A percentile compares a stretch with the other conserved stretches of the same genome.
These are phyloP conservation scores for Leptographium procerum DNA, from an alignment of 2,329 filamentous ascomycete genomes.

Conservation along the genomic window DNA sequence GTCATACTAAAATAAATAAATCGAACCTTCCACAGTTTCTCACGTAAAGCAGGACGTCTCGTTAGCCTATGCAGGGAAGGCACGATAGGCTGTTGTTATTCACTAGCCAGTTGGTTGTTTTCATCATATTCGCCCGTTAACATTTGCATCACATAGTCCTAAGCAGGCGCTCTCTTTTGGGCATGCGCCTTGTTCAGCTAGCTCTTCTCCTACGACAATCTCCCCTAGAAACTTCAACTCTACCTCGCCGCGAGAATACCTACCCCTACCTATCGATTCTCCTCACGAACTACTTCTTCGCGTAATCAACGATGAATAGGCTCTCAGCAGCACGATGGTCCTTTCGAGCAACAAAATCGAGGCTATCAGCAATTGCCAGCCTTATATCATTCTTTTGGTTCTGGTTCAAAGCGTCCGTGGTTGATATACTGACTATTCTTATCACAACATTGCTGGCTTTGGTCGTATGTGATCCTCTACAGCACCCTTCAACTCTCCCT, in stretches of 20 bases:
- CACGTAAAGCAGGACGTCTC: background rate
- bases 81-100: too few species aligned
- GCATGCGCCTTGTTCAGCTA: background rate
- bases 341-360: background rate
- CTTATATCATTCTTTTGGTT: slow-evolving; percentile 39
- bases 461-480: slow-evolving; percentile 38
- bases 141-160: too few species aligned
- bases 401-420: slow-evolving; percentile 50
- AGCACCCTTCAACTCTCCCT: slow-evolving; percentile 50
- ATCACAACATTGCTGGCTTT: background rate
- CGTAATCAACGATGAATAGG: background rate
- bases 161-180: too few species aligned
- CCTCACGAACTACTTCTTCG: too few species aligned
- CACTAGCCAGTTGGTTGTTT: too few species aligned
- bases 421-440: slow-evolving; percentile 58
- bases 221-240: background rate
- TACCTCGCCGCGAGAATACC: background rate
- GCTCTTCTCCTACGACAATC: background rate
- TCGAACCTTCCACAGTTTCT: background rate
- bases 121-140: too few species aligned
- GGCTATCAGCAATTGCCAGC: background rate
- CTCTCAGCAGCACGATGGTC: background rate
- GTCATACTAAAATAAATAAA: too few species aligned
- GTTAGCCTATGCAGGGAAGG: background rate
- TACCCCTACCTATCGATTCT: background rate